A percentile compares a stretch with the other conserved stretches of the same genome.
Evolutionary conservation across 2,329 filamentous ascomycete species (phyloP).

Genomic region (Monilinia vaccinii-corymbosi): DNA sequence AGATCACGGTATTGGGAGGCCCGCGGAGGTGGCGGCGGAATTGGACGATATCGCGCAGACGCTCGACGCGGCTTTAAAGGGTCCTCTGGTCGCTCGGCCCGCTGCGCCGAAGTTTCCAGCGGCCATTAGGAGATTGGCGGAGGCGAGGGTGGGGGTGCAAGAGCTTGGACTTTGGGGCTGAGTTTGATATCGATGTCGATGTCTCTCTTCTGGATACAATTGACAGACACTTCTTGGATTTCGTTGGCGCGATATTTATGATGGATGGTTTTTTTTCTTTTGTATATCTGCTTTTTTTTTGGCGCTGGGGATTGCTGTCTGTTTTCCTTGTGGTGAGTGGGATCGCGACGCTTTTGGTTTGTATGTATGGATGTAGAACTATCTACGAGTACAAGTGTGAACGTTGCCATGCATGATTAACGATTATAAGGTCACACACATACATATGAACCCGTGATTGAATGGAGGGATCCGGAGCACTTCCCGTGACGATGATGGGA

Average conservation of each 20-base stretch:
- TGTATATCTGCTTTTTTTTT: neutral
- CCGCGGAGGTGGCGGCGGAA: neutral
- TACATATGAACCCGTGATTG: neutral
- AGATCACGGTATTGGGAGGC: too few relatives aligned
- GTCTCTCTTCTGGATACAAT: too few relatives aligned
- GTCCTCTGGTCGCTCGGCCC: neutral
- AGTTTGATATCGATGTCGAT: neutral
- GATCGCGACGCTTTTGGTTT: neutral
- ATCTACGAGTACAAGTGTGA: too few relatives aligned
- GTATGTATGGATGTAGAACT: neutral
- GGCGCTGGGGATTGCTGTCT: neutral
- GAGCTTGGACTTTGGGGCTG: too few relatives aligned
- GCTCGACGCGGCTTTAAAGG: neutral
- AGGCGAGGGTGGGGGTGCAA: neutral
- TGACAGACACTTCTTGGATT: too few relatives aligned
- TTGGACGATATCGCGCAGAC: neutral
- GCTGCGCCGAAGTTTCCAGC: neutral
- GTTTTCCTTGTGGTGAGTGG: neutral
- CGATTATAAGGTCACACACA: too few relatives aligned
- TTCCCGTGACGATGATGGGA: neutral
- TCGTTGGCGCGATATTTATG: too few relatives aligned
- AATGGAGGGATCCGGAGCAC: too few relatives aligned
- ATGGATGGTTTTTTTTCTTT: too few relatives aligned
- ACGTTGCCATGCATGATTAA: too few relatives aligned
- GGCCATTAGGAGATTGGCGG: neutral